Evolutionary conservation across 768 basidiomycete genomes (phyloP).

Genomic region (Hericium rajendrae): DNA sequence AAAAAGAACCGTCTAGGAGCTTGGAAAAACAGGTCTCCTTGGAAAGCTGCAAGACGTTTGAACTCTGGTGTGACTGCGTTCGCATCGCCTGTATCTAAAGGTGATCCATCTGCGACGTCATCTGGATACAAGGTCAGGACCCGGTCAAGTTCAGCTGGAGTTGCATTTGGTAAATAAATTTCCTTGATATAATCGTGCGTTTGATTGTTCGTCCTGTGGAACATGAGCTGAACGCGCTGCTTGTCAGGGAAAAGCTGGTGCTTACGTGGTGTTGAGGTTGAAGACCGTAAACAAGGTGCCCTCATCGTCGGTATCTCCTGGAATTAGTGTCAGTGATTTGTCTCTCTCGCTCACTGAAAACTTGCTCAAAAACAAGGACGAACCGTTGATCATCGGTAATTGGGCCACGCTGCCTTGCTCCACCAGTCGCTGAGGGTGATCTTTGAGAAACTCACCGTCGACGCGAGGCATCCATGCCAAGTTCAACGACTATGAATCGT

Average conservation of each 20-base stretch:
- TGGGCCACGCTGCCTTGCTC: conserved; percentile 4
- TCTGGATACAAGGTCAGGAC: not conserved
- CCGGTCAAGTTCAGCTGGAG: not conserved
- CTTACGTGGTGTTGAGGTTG: not conserved
- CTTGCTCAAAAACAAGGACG: not conserved
- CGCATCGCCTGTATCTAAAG: conserved; percentile 1
- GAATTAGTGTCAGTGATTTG: not conserved
- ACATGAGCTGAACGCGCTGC: no score
- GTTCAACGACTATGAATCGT: not conserved
- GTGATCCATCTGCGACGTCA: not conserved
- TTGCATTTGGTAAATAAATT: not conserved
- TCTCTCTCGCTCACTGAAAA: no score
- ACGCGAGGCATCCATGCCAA: conserved; percentile 8
- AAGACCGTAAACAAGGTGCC: conserved; percentile 6
- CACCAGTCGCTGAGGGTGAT: conserved; percentile 3
- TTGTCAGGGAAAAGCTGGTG: not conserved
- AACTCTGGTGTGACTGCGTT: conserved; percentile 11
- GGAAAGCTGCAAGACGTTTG: conserved; percentile 22
- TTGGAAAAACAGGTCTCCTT: conserved; percentile 14
- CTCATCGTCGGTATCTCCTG: conserved; percentile 12
- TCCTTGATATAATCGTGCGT: not conserved
- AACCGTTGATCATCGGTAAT: conserved; percentile 5
- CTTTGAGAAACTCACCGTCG: conserved; percentile 11
- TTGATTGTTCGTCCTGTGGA: not conserved
- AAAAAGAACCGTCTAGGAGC: not conserved